These are phyloP conservation scores for Linderniella brevidens DNA, from an alignment of 257 asterid species.

Conservation along the genomic window DNA sequence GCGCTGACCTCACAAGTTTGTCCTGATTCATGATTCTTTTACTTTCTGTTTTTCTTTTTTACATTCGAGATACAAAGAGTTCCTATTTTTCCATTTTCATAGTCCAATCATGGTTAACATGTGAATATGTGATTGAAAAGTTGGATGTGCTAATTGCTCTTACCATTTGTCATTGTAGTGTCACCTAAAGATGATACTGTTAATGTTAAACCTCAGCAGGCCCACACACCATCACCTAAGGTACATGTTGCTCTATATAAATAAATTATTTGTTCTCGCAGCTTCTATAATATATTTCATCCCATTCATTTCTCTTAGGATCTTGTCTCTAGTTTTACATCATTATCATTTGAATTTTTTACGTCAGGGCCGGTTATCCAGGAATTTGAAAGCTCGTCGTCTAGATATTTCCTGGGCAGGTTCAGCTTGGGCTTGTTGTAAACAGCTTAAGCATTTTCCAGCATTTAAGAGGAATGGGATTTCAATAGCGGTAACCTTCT, in stretches of 20 bases:
- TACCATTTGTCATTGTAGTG: slow-evolving; percentile 22
- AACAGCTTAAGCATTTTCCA: slow-evolving; percentile 86
- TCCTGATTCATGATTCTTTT: too few relatives aligned
- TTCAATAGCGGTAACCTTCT: slow-evolving; percentile 57
- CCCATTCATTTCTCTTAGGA: slow-evolving; percentile 1
- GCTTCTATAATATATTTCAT: slow-evolving; percentile 40
- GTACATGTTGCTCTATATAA: too few relatives aligned
- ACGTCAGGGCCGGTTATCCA: slow-evolving; percentile 50
- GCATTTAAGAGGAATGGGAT: slow-evolving; percentile 71
- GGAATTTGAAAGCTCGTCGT: slow-evolving; percentile 40
- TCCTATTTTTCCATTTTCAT: too few relatives aligned
- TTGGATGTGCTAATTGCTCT: not conserved
- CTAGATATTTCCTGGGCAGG: slow-evolving; percentile 89
- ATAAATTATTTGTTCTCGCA: too few relatives aligned
- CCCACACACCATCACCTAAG: slow-evolving; percentile 9
- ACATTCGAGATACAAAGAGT: too few relatives aligned
- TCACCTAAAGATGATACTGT: slow-evolving; percentile 44
- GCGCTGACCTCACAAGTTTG: too few relatives aligned
- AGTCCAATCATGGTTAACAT: too few relatives aligned
- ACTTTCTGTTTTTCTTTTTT: too few relatives aligned
- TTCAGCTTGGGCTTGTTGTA: slow-evolving; percentile 72
- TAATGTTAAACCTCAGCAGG: slow-evolving; percentile 29
- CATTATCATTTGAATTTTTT: slow-evolving; percentile 10
- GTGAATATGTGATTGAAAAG: too few relatives aligned
- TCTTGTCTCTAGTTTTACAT: slow-evolving; percentile 5